These are phyloP conservation scores for Coemansia sp. DNA, from an alignment of 192 early-diverging fungal genomes.

Conservation along the genomic window DNA sequence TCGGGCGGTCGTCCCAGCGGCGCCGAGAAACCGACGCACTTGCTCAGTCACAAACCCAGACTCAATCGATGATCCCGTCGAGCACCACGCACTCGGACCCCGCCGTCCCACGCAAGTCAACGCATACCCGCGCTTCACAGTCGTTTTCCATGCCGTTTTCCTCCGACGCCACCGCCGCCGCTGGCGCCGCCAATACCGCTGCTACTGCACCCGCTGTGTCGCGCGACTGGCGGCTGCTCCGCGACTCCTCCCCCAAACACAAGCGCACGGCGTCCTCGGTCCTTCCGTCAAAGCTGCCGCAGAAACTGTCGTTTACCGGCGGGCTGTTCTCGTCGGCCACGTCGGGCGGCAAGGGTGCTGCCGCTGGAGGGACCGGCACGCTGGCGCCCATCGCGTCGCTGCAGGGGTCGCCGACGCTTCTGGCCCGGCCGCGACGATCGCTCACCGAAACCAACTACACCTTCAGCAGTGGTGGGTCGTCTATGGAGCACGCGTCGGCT, in stretches of 20 bases:
- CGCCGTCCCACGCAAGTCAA: neutral
- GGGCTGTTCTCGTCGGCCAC: conserved; percentile 15
- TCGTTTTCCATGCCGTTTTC: conserved; percentile 35
- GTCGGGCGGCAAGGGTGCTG: neutral
- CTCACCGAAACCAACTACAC: neutral
- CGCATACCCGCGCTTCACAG: conserved; percentile 46
- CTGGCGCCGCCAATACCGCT: conserved; percentile 19
- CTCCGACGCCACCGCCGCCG: conserved; percentile 11
- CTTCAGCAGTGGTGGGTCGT: neutral
- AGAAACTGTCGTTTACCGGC: conserved; percentile 19
- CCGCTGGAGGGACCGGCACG: neutral
- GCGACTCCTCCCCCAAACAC: conserved; percentile 22
- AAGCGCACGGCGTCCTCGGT: conserved; percentile 47
- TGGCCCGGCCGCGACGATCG: conserved; percentile 4
- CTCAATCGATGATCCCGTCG: too few species aligned
- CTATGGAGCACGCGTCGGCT: neutral
- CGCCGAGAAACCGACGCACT: conserved; percentile 19
- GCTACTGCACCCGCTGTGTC: conserved; percentile 11
- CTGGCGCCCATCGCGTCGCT: neutral
- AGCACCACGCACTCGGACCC: neutral
- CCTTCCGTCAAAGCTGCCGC: conserved; percentile 21
- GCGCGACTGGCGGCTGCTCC: conserved; percentile 35
- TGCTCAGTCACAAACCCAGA: too few species aligned
- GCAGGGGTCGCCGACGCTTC: neutral
- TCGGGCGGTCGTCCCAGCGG: conserved; percentile 31